These are phyloP conservation scores for Xylaria acuta DNA, from an alignment of 495 filamentous ascomycete genomes.

Conservation along the genomic window DNA sequence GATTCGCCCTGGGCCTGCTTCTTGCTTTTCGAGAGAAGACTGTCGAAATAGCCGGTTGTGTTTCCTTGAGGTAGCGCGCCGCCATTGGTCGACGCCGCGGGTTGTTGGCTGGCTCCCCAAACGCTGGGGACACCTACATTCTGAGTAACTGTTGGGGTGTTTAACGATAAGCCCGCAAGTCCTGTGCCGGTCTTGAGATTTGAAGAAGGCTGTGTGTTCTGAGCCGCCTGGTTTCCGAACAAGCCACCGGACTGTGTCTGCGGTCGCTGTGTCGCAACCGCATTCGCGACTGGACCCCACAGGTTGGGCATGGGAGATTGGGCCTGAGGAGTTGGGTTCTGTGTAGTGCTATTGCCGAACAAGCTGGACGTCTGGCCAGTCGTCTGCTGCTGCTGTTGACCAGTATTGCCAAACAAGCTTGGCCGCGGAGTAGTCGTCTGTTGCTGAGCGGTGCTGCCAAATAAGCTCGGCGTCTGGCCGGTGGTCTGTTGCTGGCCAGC, in stretches of 20 bases:
- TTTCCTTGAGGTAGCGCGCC: constrained; percentile 35
- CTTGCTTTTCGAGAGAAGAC: constrained; percentile 77
- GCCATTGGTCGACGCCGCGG: constrained; percentile 21
- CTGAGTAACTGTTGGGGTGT: constrained; percentile 19
- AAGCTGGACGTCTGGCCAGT: not conserved
- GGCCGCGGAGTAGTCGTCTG: not conserved
- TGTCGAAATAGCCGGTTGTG: constrained; percentile 80
- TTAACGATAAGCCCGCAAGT: constrained; percentile 23
- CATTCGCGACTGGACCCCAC: not conserved
- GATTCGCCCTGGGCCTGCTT: constrained; percentile 63
- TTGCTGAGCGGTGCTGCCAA: not conserved
- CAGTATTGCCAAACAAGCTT: constrained; percentile 11
- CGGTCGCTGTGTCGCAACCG: constrained; percentile 27
- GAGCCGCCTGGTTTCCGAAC: constrained; percentile 13
- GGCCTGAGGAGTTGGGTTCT: not conserved
- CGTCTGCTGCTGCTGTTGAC: constrained; percentile 8
- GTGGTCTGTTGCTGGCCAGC: not conserved
- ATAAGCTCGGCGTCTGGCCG: constrained; percentile 8
- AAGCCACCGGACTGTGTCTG: constrained; percentile 7
- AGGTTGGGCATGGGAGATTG: not conserved
- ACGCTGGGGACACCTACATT: constrained; percentile 28
- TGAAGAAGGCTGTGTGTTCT: constrained; percentile 9
- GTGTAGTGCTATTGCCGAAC: not conserved
- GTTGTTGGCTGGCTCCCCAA: constrained; percentile 30
- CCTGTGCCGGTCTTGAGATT: not conserved